Conservation (phyloP, 1,284 basidiomycete genomes). For the Austroboletus novae-zelandiae region DNA sequence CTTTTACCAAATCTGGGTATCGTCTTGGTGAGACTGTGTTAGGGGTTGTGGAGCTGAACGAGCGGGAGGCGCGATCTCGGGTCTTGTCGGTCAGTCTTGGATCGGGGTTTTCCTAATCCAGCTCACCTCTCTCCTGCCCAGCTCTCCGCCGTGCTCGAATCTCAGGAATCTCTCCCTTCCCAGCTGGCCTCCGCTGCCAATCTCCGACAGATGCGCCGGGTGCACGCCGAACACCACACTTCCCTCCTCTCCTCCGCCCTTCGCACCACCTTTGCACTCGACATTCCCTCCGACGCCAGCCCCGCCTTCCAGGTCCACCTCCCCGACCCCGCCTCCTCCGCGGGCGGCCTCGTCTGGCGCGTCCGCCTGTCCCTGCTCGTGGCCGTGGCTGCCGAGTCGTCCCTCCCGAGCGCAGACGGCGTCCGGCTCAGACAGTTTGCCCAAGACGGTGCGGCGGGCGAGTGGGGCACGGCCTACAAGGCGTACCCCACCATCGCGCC, state of each 20-base stretch:
- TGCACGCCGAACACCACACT: slow-evolving; percentile 82
- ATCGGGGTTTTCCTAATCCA: background rate
- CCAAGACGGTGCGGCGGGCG: slow-evolving; percentile 47
- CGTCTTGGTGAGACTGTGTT: slow-evolving; percentile 86
- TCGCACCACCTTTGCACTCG: slow-evolving; percentile 80
- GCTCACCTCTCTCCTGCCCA: slow-evolving; percentile 28
- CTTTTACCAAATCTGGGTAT: slow-evolving; percentile 86
- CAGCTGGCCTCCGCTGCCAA: slow-evolving; percentile 42
- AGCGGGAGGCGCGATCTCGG: slow-evolving; percentile 51
- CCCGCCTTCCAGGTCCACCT: slow-evolving; percentile 72
- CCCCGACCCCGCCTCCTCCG: background rate
- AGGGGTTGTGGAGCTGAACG: slow-evolving; percentile 86
- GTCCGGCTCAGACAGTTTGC: slow-evolving; percentile 54
- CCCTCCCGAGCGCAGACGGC: slow-evolving; percentile 46
- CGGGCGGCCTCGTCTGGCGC: slow-evolving; percentile 84
- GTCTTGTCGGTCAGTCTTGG: slow-evolving; percentile 70
- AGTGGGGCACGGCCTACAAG: slow-evolving; percentile 65
- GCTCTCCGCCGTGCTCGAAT: slow-evolving; percentile 83
- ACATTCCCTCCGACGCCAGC: slow-evolving; percentile 86
- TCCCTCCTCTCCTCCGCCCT: slow-evolving; percentile 69
- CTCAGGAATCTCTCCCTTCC: slow-evolving; percentile 77
- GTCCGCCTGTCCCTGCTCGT: slow-evolving; percentile 81
- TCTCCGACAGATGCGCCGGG: slow-evolving; percentile 53
- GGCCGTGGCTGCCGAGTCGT: slow-evolving; percentile 51
- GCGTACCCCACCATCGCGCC: slow-evolving; percentile 60